Evolutionary conservation across 805 yeast species (phyloP), one percentile per base, ranked within the genome.

Genomic region (Cyberlindnera veronae): DNA sequence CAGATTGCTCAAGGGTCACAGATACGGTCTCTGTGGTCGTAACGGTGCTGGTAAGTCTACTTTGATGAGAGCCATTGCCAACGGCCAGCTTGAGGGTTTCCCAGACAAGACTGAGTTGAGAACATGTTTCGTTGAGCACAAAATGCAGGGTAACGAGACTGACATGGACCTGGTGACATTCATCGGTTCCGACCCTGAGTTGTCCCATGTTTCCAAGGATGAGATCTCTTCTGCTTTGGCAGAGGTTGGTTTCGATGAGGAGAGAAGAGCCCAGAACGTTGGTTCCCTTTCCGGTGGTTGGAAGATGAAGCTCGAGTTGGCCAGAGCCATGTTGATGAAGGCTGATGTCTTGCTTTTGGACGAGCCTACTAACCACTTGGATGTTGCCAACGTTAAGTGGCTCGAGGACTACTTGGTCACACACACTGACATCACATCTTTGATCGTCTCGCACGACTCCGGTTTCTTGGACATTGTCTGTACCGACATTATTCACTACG

Each of bases 21-120:
- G 99, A 67, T 91, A 91, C 60, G 99, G 99, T 72, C 75, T 91
- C 46, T 88, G 96, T 74, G 99, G 99, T 62, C 76, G 97, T 68
- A 91, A 91, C 62, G 99, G 99, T 76, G 97, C 96, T 45, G 99
- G 99, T 71, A 91, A 91, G 67, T 89, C 97, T 12, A 91, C 99
- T 13, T 73, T 91, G 57, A 89, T 91, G 98, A 79, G 98, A 65
- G 83, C 98, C 22, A 93, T 91, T 57, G 88, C 96, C 40, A 87
- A 88, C 59, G 98, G 98, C 43, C 96, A 91, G 68, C 74, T 91
- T 49, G 98, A 91, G 68, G 98, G 98, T 4, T 91, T 93, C 80
- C 99, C 99, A 32, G 84, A 86, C 53, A 81, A 88, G 57, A 77
- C 84, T 40, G 83, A 82, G 58, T 70, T 93, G 49, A 80, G 85